Evolutionary conservation across 768 basidiomycete genomes (phyloP), one percentile per base, ranked within the genome.

Genomic region (Pisolithus marmoratus): DNA sequence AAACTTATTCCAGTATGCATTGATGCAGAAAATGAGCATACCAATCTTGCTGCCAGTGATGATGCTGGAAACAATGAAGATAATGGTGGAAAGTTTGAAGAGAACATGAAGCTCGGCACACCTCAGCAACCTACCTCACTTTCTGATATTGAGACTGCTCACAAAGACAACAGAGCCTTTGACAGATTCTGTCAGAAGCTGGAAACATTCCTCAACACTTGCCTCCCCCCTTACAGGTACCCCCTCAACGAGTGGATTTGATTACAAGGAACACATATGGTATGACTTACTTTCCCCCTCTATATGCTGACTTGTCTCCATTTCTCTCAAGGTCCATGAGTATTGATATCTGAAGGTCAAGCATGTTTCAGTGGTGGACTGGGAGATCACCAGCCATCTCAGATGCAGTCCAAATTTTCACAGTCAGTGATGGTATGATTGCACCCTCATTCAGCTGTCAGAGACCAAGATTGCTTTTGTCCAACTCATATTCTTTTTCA

Each of bases 401-500:
- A 51, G 55, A 3, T 68, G 61, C 54, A 70, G 62, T 46, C 66
- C 68, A 8, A 43, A 34, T 0, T 74, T 73, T 51, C 57, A 61
- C 40, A 38, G 54, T 0, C 17, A 36, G 2, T 61, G 59, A 7
- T 58, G 58, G 0, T 71, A 63, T 24, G 58, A 71, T 41, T 65
- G 43, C 46, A 63, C 67, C 4, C 48, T 74, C 36, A 58, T 59
- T 5, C 55, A 55, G 11, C 12, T 34, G 11, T 20, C 52, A 1
- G 19, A 27, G 2, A 29, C 20, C 14, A 2, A 15, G 1, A 24
- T 5, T 0, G 17, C 41, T 5, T 67, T 71, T 45, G 60, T 51
- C 1, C 43, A 48, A 19, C 47, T 70, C 0, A 26, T 63, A 4
- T 43, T 60, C n/a, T 37, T 70, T 4, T 70, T 68, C 19, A 57